phyloP scores from a whole-genome alignment of 1,284 basidiomycete species.

The Pterulicium gracile region DNA sequence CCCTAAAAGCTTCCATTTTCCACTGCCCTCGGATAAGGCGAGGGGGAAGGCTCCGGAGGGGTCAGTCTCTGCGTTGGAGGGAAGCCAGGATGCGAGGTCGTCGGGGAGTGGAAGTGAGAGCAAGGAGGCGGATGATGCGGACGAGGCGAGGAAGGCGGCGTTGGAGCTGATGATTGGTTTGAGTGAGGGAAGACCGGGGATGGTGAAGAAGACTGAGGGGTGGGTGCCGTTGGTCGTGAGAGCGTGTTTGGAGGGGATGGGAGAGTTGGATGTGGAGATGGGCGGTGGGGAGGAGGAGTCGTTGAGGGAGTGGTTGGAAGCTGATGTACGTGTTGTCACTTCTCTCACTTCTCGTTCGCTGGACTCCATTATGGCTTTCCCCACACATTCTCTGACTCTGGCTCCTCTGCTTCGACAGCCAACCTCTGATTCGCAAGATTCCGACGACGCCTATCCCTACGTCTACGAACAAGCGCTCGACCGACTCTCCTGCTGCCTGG shows the following conservation, averaged over 20 bases:
- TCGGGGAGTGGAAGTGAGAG: conserved; percentile 42
- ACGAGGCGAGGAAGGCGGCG: conserved; percentile 49
- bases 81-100: conserved; percentile 39
- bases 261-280: conserved; percentile 49
- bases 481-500: conserved; percentile 63
- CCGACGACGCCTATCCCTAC: conserved; percentile 63
- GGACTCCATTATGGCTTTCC: too few species aligned
- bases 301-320: conserved; percentile 54
- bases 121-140: conserved; percentile 37
- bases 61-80: conserved; percentile 23
- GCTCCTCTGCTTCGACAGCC: conserved; percentile 28
- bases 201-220: conserved; percentile 54
- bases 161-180: conserved; percentile 70
- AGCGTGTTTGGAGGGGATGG: conserved; percentile 73
- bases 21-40: conserved; percentile 26
- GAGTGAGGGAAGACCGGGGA: too few species aligned
- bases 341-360: too few species aligned
- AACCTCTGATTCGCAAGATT: conserved; percentile 43
- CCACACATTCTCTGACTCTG: conserved; percentile 3
- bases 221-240: conserved; percentile 61
- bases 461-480: conserved; percentile 74
- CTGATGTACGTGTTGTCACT: conserved; percentile 52
- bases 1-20: conserved; percentile 53
- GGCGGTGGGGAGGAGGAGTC: conserved; percentile 31
- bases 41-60: conserved; percentile 18